Conservation (phyloP, 176 grass and related monocot genomes). For the Ensete glaucum region DNA sequence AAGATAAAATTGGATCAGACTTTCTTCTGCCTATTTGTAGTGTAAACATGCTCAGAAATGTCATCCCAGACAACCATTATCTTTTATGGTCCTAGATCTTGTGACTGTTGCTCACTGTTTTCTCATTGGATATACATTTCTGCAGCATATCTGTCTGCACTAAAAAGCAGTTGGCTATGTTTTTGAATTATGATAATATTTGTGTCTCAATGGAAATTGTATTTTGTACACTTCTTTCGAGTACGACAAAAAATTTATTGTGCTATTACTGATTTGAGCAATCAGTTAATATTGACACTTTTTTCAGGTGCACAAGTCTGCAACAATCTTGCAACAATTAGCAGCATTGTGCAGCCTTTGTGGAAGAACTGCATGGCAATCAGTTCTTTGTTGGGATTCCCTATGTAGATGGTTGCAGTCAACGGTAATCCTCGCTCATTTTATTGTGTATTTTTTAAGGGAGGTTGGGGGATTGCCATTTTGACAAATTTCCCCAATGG, state of each 20-base stretch:
- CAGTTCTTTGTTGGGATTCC: constrained; percentile 60
- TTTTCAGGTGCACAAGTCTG: constrained; percentile 90
- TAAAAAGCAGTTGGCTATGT: too few relatives aligned
- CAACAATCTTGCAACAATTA: constrained; percentile 86
- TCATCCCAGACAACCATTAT: too few relatives aligned
- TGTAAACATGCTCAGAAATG: too few relatives aligned
- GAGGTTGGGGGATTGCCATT: background rate
- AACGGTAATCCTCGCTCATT: constrained; percentile 33
- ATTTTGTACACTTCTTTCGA: too few relatives aligned
- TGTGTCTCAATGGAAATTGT: too few relatives aligned
- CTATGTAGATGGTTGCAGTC: constrained; percentile 66
- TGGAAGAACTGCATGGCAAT: constrained; percentile 61
- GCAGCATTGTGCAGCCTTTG: constrained; percentile 77
- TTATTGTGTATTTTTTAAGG: constrained; percentile 14
- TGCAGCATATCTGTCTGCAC: too few relatives aligned
- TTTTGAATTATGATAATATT: too few relatives aligned
- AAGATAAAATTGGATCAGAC: too few relatives aligned
- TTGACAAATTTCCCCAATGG: background rate
- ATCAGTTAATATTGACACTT: constrained; percentile 1
- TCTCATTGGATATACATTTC: too few relatives aligned
- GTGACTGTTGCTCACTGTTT: too few relatives aligned
- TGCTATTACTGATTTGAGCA: background rate
- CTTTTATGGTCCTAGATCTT: too few relatives aligned
- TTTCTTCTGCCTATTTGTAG: too few relatives aligned
- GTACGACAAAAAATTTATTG: background rate